These are phyloP conservation scores for Saccharomycopsis lassenensis DNA, from an alignment of 805 yeast genomes.

Conservation along the genomic window DNA sequence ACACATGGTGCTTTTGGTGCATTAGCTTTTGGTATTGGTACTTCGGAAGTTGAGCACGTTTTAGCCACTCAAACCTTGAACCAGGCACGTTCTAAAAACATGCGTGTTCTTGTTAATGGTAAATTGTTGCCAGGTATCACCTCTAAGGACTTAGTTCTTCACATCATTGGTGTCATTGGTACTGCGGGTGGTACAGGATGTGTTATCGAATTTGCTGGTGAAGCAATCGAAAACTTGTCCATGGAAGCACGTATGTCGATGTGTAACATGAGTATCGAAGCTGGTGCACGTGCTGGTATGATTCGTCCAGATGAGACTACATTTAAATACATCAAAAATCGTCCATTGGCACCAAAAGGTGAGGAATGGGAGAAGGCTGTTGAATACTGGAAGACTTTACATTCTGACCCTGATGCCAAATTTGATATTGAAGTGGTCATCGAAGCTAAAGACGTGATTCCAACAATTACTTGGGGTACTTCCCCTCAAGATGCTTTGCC, in stretches of 20 bases:
- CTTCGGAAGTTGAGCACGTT: constrained; percentile 98
- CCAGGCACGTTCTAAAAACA: constrained; percentile 91
- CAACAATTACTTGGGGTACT: constrained; percentile 99
- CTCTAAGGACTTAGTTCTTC: constrained; percentile 89
- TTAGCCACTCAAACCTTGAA: constrained; percentile 94
- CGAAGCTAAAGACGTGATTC: constrained; percentile 75
- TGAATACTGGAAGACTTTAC: constrained; percentile 79
- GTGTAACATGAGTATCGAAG: constrained; percentile 98
- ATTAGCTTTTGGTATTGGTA: constrained; percentile 96
- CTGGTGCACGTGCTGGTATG: constrained; percentile 99
- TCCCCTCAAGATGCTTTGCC: constrained; percentile 99
- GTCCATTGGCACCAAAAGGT: constrained; percentile 92
- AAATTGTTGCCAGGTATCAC: constrained; percentile 82
- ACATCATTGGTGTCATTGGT: constrained; percentile 93
- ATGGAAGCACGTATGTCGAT: constrained; percentile 99
- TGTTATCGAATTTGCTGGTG: constrained; percentile 95
- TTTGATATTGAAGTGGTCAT: constrained; percentile 79
- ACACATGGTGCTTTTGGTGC: constrained; percentile 99
- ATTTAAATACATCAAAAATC: constrained; percentile 78
- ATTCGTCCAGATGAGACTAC: constrained; percentile 90
- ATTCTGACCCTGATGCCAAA: constrained; percentile 80
- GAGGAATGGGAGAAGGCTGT: constrained; percentile 94
- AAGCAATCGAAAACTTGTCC: constrained; percentile 78
- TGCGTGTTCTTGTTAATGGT: constrained; percentile 83
- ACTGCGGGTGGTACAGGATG: constrained; percentile 99